Conservation (phyloP, 176 grass and related monocot genomes). For the Zea luxurians region DNA sequence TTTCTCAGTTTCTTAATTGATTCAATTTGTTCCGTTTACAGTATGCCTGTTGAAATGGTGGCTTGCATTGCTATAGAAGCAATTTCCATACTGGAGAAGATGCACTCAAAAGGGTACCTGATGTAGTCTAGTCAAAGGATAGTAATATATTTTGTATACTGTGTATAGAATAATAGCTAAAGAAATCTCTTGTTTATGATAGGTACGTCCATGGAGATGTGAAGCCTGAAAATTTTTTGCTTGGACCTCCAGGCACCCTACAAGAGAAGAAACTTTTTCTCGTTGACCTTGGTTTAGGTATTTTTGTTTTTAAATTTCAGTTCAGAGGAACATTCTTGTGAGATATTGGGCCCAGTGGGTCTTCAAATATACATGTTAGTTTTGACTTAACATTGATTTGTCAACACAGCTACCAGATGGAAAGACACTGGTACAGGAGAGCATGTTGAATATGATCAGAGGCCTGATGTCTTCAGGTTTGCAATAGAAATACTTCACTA, state of each 20-base stretch:
- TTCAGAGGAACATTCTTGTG: conserved; percentile 3
- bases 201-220: conserved; percentile 96
- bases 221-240: conserved; percentile 95
- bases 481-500: conserved; percentile 1
- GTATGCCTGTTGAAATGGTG: conserved; percentile 98
- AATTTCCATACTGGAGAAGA: conserved; percentile 90
- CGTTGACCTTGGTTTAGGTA: conserved; percentile 98
- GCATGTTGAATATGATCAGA: conserved; percentile 77
- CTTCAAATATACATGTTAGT: conserved; percentile 11
- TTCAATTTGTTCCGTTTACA: conserved; percentile 36
- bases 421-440: conserved; percentile 67
- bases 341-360: not conserved
- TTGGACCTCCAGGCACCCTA: conserved; percentile 71
- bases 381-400: conserved; percentile 21
- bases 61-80: conserved; percentile 97
- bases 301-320: conserved; percentile 24
- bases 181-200: conserved; percentile 32
- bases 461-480: conserved; percentile 85
- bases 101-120: conserved; percentile 85
- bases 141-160: conserved; percentile 29
- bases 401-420: conserved; percentile 74
- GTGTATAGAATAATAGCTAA: conserved; percentile 8
- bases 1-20: not conserved
- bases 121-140: conserved; percentile 29
- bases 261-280: conserved; percentile 97